These are phyloP conservation scores for Candida coleopterorum DNA, from an alignment of 805 yeast species.

Conservation along the genomic window DNA sequence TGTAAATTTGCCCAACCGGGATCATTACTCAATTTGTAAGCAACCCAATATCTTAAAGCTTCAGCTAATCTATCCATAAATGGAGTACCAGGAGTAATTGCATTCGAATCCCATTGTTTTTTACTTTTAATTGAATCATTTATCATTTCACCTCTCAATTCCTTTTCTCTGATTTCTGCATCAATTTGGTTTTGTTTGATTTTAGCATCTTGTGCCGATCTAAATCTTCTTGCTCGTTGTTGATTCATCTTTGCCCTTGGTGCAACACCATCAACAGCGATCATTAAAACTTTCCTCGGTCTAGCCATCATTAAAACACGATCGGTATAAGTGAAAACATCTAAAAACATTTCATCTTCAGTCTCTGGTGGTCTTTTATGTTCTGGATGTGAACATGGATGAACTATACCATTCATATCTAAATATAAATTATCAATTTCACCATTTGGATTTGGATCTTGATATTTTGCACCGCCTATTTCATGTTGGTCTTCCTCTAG, in stretches of 20 bases:
- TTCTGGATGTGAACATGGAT: slow-evolving; percentile 98
- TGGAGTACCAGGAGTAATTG: slow-evolving; percentile 98
- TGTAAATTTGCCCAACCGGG: slow-evolving; percentile 92
- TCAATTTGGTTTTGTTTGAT: slow-evolving; percentile 70
- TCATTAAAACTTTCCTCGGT: slow-evolving; percentile 87
- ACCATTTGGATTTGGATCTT: slow-evolving; percentile 87
- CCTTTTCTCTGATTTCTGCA: slow-evolving; percentile 53
- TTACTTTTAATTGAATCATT: slow-evolving; percentile 72
- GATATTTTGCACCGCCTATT: slow-evolving; percentile 58
- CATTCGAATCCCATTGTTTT: slow-evolving; percentile 90
- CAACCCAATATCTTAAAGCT: slow-evolving; percentile 86
- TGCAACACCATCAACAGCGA: slow-evolving; percentile 99
- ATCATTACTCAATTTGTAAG: slow-evolving; percentile 79
- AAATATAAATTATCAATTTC: slow-evolving; percentile 89
- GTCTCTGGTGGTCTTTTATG: slow-evolving; percentile 93
- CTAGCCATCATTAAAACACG: slow-evolving; percentile 90
- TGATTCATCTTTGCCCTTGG: slow-evolving; percentile 98
- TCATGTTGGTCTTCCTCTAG: slow-evolving; percentile 69
- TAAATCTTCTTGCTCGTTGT: slow-evolving; percentile 88
- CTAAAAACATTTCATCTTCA: slow-evolving; percentile 95
- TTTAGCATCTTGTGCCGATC: slow-evolving; percentile 87
- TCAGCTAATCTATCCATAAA: slow-evolving; percentile 88
- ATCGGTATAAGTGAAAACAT: slow-evolving; percentile 88
- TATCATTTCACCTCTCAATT: slow-evolving; percentile 63
- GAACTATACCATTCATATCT: slow-evolving; percentile 99